Conservation (phyloP, 768 basidiomycete species). For the Glaciozyma antarctica region DNA sequence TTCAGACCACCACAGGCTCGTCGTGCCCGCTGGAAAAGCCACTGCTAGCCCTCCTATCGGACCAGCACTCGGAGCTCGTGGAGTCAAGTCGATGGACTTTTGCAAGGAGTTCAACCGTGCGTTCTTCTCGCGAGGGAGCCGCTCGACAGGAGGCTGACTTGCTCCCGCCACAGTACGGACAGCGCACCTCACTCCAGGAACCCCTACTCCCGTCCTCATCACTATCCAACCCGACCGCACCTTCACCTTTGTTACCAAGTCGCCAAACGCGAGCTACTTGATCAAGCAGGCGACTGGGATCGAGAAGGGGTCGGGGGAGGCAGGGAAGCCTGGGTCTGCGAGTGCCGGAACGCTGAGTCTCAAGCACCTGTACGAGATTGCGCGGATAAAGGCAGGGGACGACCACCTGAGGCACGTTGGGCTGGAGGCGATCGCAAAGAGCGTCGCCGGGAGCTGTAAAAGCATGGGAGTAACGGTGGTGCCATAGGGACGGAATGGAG, state of each 20-base stretch:
- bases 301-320: slow-evolving; percentile 77
- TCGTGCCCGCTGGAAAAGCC: slow-evolving; percentile 87
- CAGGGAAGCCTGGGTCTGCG: slow-evolving; percentile 41
- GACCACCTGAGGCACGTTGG: slow-evolving; percentile 76
- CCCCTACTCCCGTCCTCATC: slow-evolving; percentile 85
- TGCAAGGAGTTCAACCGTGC: slow-evolving; percentile 88
- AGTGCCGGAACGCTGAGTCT: slow-evolving; percentile 67
- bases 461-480: slow-evolving; percentile 84
- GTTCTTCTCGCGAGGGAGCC: neutral
- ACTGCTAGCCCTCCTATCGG: slow-evolving; percentile 93
- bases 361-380: slow-evolving; percentile 98
- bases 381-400: slow-evolving; percentile 89
- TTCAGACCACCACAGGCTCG: slow-evolving; percentile 49
- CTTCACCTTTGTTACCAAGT: slow-evolving; percentile 81
- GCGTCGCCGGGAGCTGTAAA: slow-evolving; percentile 77
- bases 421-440: slow-evolving; percentile 77
- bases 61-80: slow-evolving; percentile 91
- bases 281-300: slow-evolving; percentile 83
- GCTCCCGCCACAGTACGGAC: slow-evolving; percentile 55
- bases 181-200: slow-evolving; percentile 69
- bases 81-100: slow-evolving; percentile 99
- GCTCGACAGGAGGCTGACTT: neutral
- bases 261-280: slow-evolving; percentile 80
- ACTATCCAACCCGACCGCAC: slow-evolving; percentile 88
- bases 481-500: slow-evolving; percentile 44